Percentiles rank a stretch among this genome's conserved stretches.
These are phyloP conservation scores for Thecaphora frezii DNA, from an alignment of 1,284 basidiomycete species.

Conservation along the genomic window DNA sequence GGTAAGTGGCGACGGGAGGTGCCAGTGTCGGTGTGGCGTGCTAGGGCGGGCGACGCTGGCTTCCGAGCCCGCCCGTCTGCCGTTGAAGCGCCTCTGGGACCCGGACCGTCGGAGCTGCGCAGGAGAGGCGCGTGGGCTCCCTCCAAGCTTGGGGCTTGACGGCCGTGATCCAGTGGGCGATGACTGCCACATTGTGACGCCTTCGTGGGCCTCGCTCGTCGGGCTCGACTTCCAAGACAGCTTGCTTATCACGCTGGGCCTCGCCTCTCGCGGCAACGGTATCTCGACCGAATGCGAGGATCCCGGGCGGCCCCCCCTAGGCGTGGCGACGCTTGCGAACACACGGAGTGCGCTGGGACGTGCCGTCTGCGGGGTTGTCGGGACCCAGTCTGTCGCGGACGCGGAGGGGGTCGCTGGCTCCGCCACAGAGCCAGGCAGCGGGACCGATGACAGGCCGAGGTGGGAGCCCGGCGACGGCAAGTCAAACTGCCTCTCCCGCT, in stretches of 20 bases:
- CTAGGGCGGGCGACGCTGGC: background rate
- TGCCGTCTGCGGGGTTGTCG: too few species aligned
- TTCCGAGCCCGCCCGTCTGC: background rate
- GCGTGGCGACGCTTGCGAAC: too few species aligned
- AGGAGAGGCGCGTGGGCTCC: background rate
- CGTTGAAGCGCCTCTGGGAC: background rate
- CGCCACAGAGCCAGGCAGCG: too few species aligned
- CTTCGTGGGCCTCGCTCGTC: background rate
- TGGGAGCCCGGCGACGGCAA: background rate
- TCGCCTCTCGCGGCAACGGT: background rate
- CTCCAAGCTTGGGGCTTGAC: background rate
- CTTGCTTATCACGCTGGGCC: background rate
- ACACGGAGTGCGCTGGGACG: too few species aligned
- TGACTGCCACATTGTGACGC: background rate
- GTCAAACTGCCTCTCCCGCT: conserved; percentile 17
- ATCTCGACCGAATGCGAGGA: background rate
- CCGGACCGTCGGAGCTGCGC: background rate
- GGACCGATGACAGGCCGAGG: too few species aligned
- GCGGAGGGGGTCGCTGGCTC: background rate
- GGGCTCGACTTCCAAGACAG: background rate
- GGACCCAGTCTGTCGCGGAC: background rate
- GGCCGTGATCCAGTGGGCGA: background rate
- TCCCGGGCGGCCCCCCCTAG: too few species aligned
- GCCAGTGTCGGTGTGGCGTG: background rate
- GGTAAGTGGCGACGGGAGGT: background rate